Conservation (phyloP, 495 filamentous ascomycete species). For the Penicillium pancosmium region DNA sequence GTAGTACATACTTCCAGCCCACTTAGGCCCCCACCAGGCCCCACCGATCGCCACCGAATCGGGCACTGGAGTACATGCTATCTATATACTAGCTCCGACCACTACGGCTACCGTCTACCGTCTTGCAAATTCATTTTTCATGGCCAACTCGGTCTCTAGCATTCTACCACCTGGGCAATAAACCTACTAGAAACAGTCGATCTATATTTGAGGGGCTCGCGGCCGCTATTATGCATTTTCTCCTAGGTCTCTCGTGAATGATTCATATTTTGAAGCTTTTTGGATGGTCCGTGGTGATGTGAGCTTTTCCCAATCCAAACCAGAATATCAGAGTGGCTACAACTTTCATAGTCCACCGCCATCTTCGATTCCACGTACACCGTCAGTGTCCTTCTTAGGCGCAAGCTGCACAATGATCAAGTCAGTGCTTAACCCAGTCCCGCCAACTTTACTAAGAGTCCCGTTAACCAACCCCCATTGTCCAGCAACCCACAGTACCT, state of each 20-base stretch:
- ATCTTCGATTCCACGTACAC: background rate
- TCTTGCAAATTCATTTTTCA: background rate
- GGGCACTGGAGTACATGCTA: background rate
- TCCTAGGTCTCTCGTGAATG: background rate
- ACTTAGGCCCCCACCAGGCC: background rate
- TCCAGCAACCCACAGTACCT: conserved; percentile 18
- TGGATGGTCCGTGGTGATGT: too few relatives aligned
- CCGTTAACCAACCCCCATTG: conserved; percentile 14
- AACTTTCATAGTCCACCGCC: too few relatives aligned
- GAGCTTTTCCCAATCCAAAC: too few relatives aligned
- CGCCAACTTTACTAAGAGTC: conserved; percentile 14
- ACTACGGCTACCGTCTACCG: too few relatives aligned
- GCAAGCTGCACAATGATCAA: conserved; percentile 19
- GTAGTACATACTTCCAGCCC: background rate
- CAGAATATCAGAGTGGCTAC: too few relatives aligned
- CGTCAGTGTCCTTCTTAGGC: background rate
- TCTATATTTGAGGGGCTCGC: too few relatives aligned
- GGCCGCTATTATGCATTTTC: too few relatives aligned
- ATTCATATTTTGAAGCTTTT: background rate
- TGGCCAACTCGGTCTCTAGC: background rate
- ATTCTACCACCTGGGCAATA: background rate
- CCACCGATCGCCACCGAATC: conserved; percentile 4
- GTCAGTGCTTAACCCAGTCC: conserved; percentile 18
- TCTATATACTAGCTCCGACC: too few relatives aligned
- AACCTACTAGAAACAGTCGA: too few relatives aligned